Percentiles rank a stretch among this genome's conserved stretches.
phyloP scores from a whole-genome alignment of 192 early-diverging fungal species.

The Coemansia sp. region DNA sequence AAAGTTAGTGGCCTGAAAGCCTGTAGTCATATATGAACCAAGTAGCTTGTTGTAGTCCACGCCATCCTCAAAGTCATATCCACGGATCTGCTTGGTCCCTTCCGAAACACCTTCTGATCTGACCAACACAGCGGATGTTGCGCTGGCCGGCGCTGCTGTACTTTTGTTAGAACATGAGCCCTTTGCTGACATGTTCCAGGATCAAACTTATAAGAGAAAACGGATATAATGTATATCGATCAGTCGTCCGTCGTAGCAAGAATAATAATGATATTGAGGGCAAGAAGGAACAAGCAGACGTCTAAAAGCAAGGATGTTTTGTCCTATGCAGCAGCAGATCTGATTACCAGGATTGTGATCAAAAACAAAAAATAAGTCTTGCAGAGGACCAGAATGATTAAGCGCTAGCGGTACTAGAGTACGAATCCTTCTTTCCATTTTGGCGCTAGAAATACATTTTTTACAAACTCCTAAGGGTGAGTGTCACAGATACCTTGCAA shows the following conservation, averaged over 20 bases:
- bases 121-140: slow-evolving; percentile 65
- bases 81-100: slow-evolving; percentile 62
- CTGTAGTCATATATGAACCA: slow-evolving; percentile 70
- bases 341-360: neutral
- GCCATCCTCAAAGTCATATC: slow-evolving; percentile 92
- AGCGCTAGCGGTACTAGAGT: neutral
- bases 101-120: slow-evolving; percentile 70
- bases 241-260: neutral
- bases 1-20: slow-evolving; percentile 91
- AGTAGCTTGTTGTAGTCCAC: slow-evolving; percentile 75
- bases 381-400: neutral
- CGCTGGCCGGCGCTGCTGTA: slow-evolving; percentile 23
- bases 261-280: neutral
- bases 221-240: neutral
- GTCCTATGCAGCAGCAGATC: neutral
- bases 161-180: neutral
- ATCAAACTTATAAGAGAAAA: neutral
- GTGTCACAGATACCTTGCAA: slow-evolving; percentile 8
- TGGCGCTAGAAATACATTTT: slow-evolving; percentile 27
- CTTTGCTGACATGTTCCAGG: slow-evolving; percentile 12
- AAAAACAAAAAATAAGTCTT: neutral
- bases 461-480: slow-evolving; percentile 18
- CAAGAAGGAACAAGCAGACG: neutral
- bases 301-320: neutral
- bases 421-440: slow-evolving; percentile 43